Base-by-base conservation (phyloP, 2,329 filamentous ascomycete genomes). In the Aspergillus sp. region DNA sequence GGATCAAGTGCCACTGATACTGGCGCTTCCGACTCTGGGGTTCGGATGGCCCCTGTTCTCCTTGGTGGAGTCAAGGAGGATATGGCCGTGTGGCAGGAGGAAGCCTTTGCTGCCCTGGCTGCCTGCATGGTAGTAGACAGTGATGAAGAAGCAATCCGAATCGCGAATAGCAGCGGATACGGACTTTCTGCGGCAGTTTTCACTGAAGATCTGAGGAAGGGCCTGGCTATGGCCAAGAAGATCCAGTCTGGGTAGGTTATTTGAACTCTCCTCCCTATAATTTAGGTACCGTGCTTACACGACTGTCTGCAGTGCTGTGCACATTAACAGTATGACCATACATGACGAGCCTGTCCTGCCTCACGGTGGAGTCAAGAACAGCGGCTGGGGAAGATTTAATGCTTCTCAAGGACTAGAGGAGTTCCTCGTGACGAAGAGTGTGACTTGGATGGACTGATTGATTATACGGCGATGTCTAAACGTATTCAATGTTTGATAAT, bases 91-190 rank as follows among this genome's bases (percentile, higher is more conserved):
- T 94, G 89, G 79, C 81, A 85, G 67, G 87, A 85, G 1, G 91
- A 95, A 75, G 88, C 85, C 0, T 95, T 95, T 68, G 91, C 90
- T 0, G 91, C 91, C 0, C 85, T 85, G 0, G 89, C 92, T 0
- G 86, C 86, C 6, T 74, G 93, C 23, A 85, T 89, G 54, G 79
- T 83, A n/a, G 82, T 93, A 41, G 80, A 85, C 13, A 79, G 69
- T 43, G 73, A 76, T 41, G 88, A 91, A 43, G 89, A 92, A 58
- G 91, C 90, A 0, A 77, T 94, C 31, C 79, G 81, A 17, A 81
- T 94, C 11, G 90, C 91, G 4, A 95, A 96, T 72, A 88, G 93
- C 66, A 91, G 89, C 11, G 89, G 91, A 46, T 94, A 92, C 72
- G 91, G 91, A 1, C 81, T 95, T 5, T 82, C 82, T 2, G 84